Base-by-base conservation (phyloP, 805 yeast genomes). In the Wickerhamiella alocasiicola region DNA sequence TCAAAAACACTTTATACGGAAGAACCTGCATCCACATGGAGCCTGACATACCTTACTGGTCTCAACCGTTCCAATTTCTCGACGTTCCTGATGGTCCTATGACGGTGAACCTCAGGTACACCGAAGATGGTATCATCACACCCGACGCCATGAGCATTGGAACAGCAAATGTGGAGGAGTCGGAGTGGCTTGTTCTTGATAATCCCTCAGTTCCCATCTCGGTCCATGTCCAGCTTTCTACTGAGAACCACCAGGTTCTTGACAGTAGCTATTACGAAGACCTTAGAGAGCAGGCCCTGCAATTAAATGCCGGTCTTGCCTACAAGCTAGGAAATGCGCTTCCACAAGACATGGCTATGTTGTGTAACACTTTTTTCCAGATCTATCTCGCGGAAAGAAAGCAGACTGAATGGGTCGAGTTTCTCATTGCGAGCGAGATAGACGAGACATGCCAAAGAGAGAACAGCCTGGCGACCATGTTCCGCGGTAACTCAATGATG, bases 401-500 rank as follows among this genome's bases (percentile, higher is more conserved):
- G 36, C 91, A 81, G 49, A 72, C 75, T 31, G 73, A 70, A 15
- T 85, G 93, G 87, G 74, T 88, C 47, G 67, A 69, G 42, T 67
- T 76, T 0, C 61, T 87, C 43, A 74, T 82, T 57, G 77, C 76
- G 25, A 66, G 62, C 15, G 96, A 85, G 55, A 63, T 84, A 32
- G 44, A 41, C 11, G 50, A 45, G 15, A 28, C 60, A 7, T 39
- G 42, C 21, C 27, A 36, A 23, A 19, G 31, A 3, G 34, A 27
- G 12, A 38, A 28, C 20, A 42, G 30, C 20, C 29, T 30, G n/a
- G 44, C 31, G 16, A 70, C 82, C 0, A 55, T 83, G 12, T 88
- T 88, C 53, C 67, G 98, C 49, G 95, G 95, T 0, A 81, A 83
- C 43, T 76, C 94, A 1, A 67, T 88, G 4, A 66, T 91, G 45